Evolutionary conservation across 2,329 filamentous ascomycete genomes (phyloP), one percentile per base, ranked within the genome.

Genomic region (Cercospora zeae-maydis): DNA sequence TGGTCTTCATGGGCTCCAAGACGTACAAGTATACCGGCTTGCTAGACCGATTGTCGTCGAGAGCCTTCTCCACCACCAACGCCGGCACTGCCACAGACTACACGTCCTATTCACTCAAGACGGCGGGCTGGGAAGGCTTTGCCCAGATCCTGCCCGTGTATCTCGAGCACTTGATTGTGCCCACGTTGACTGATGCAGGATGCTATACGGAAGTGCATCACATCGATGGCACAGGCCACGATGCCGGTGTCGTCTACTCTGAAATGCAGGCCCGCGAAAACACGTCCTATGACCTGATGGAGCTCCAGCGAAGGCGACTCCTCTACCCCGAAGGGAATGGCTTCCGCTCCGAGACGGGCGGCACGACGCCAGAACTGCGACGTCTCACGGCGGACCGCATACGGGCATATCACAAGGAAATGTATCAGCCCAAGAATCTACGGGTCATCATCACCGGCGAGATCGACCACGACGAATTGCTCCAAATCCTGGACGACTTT

Each of bases 231-330:
- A 87, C 91, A 69, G 95, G 95, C 61, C 90, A 98, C 67, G 95
- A 99, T 82, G 95, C 95, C 45, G 95, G 80, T 71, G 72, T 73
- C 7, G 95, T 99, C 8, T 99, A 99, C 78, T 97, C 93, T 0
- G 95, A 99, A 78, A 99, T 99, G 95, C 95, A 99, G 78, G 95
- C 88, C 24, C 87, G 96, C 1, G 90, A 98, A 74, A 96, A 96
- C 74, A 88, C 86, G 58, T 88, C 90, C 68, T 82, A 83, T 7
- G 92, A 96, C 75, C 85, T 98, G 63, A 96, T 98, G 85, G 91
- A 96, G 67, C 82, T 97, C 62, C 85, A 86, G 67, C 88, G 91
- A 58, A 88, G 91, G 42, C 86, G 91, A 2, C 80, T 95, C 49
- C 81, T 96, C 36, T 99, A 98, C 71, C 93, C 93, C 0, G 87